Evolutionary conservation across 257 asterid species (phyloP).

Genomic region (Plantago ovata): DNA sequence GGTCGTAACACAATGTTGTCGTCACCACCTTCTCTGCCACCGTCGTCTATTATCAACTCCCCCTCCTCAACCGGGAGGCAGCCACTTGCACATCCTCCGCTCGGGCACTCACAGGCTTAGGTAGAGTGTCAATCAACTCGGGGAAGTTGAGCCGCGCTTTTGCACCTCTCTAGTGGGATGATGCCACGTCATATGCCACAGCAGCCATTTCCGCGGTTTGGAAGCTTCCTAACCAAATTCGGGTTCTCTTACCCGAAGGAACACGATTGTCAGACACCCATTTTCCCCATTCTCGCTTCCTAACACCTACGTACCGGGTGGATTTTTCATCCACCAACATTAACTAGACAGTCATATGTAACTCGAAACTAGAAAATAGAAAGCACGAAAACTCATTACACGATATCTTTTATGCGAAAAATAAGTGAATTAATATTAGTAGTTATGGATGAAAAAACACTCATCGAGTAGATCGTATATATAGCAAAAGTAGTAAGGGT

Average conservation of each 20-base stretch:
- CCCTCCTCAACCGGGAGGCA: slow-evolving; percentile 21
- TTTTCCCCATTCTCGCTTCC: slow-evolving; percentile 39
- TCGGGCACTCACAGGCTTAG: slow-evolving; percentile 27
- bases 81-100: slow-evolving; percentile 38
- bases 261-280: slow-evolving; percentile 44
- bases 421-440: no score
- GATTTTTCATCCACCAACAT: background rate
- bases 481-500: no score
- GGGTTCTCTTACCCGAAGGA: slow-evolving; percentile 31
- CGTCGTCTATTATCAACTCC: slow-evolving; percentile 5
- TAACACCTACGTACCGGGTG: slow-evolving; percentile 24
- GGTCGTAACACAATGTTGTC: slow-evolving; percentile 19
- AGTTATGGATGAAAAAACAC: no score
- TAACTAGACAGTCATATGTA: background rate
- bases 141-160: slow-evolving; percentile 51
- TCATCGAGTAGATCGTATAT: no score
- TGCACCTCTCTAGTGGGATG: slow-evolving; percentile 37
- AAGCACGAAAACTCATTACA: no score
- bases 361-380: no score
- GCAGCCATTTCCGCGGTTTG: slow-evolving; percentile 49
- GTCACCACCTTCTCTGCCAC: background rate
- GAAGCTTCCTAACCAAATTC: slow-evolving; percentile 40
- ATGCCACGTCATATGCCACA: slow-evolving; percentile 60
- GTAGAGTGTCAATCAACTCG: slow-evolving; percentile 21
- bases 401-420: no score